Evolutionary conservation across 257 asterid species (phyloP), one percentile per base, ranked within the genome.

Genomic region (Euphrasia confusa): DNA sequence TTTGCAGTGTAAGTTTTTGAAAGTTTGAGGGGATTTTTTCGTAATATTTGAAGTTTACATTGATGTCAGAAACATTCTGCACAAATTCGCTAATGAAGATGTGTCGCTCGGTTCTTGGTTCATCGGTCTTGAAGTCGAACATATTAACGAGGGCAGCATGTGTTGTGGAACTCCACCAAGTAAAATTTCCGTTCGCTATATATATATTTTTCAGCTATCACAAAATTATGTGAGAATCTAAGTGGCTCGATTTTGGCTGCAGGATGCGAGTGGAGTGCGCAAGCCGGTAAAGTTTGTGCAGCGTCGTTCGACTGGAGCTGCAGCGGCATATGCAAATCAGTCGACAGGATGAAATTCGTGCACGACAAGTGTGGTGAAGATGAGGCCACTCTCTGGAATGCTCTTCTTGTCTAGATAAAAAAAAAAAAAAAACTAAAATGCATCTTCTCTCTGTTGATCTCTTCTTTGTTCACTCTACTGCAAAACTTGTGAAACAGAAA

Each of bases 321-420:
- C 83, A 83, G 90, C 18, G 90, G 90, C 64, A 78, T 83, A 14
- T 83, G 90, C 62, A 76, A 72, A 45, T 80, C 90, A 2, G 84
- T 80, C 10, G 78, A 80, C 12, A 74, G 81, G 58, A 76, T 83
- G 13, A 83, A 78, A 64, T 65, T n/a, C 30, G 84, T 83, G 18
- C 90, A 83, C 35, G 74, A 73, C 21, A 76, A 74, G 55, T 80
- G 87, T 54, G 78, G 74, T 15, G 84, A 80, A 78, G 82, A 75
- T 69, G 66, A 73, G 17, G 68, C 77, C 15, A 72, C 78, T 66
- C 81, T 80, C n/a, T 74, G 84, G 83, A 73, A 75, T 55, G 70
- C 75, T 0, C 52, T 45, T 55, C 82, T 80, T 18, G 47, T 78
- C 21, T 47, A 47, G 53, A 30, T 37, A 8, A 9, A 37, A 7